A percentile compares a stretch with the other conserved stretches of the same genome.
phyloP scores from a whole-genome alignment of 768 basidiomycete genomes.

The Panaeolus papilionaceus region DNA sequence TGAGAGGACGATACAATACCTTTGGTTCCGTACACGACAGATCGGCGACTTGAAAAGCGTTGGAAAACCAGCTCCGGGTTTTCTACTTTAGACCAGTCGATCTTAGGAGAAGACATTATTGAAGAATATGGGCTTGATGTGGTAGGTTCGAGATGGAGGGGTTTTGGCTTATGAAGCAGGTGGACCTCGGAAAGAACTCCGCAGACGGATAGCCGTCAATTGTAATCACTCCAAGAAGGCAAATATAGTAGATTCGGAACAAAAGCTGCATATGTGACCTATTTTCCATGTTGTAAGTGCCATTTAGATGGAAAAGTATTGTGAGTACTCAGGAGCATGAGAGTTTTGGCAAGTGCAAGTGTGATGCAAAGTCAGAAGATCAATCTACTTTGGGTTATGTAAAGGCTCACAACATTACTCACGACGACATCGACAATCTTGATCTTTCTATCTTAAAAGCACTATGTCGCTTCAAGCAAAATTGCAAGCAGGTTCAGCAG shows the following conservation, averaged over 20 bases:
- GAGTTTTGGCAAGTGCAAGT: constrained; percentile 13
- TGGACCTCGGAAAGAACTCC: background rate
- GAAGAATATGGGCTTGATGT: constrained; percentile 3
- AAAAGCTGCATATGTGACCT: constrained; percentile 2
- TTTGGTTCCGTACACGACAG: constrained; percentile 86
- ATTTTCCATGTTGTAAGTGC: background rate
- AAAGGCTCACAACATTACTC: background rate
- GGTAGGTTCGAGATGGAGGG: background rate
- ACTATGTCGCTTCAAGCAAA: constrained; percentile 61
- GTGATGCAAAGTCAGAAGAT: constrained; percentile 17
- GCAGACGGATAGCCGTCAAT: constrained; percentile 5
- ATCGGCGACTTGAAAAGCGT: constrained; percentile 83
- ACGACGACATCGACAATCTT: background rate
- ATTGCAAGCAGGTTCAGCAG: constrained; percentile 71
- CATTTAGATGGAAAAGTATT: constrained; percentile 7
- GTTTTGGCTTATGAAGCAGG: constrained; percentile 1
- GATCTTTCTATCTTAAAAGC: constrained; percentile 10
- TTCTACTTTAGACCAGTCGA: constrained; percentile 68
- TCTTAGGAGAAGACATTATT: constrained; percentile 42
- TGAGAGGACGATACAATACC: constrained; percentile 91
- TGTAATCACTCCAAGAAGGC: background rate
- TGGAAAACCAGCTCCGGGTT: constrained; percentile 69
- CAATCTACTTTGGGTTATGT: constrained; percentile 6
- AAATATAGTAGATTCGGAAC: background rate
- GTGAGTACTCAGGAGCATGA: constrained; percentile 14